Percentiles rank a stretch among this genome's conserved stretches.
These are phyloP conservation scores for Coriolopsis trogii DNA, from an alignment of 1,284 basidiomycete genomes.

Conservation along the genomic window DNA sequence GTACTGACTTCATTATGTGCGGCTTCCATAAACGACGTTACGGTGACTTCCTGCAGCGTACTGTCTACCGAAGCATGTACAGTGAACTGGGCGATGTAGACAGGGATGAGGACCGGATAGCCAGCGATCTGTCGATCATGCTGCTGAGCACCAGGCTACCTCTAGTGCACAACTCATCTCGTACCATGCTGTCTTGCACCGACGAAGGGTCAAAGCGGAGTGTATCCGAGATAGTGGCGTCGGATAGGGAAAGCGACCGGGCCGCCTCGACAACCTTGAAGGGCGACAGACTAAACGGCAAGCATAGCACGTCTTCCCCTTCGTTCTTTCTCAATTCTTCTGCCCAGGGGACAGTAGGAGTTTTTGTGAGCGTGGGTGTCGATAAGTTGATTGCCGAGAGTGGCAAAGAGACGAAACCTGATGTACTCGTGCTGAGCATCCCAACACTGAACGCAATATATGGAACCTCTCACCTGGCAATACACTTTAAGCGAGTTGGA, in stretches of 20 bases:
- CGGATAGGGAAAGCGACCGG: constrained; percentile 14
- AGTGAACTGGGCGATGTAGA: constrained; percentile 41
- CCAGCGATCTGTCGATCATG: constrained; percentile 36
- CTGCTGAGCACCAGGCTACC: constrained; percentile 10
- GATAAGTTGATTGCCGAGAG: constrained; percentile 35
- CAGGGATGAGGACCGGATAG: constrained; percentile 46
- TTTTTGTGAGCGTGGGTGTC: constrained; percentile 19
- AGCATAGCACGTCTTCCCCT: constrained; percentile 37
- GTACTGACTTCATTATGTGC: constrained; percentile 31
- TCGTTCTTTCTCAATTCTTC: constrained; percentile 35
- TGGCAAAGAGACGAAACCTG: constrained; percentile 31
- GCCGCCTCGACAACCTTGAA: constrained; percentile 17
- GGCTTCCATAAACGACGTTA: constrained; percentile 40
- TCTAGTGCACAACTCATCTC: constrained; percentile 10
- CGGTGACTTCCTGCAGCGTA: constrained; percentile 11
- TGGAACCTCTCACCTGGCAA: constrained; percentile 29
- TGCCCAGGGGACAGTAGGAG: constrained; percentile 36
- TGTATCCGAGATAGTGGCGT: constrained; percentile 14
- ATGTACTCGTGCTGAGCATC: not conserved
- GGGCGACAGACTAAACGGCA: constrained; percentile 24
- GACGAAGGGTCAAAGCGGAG: constrained; percentile 38
- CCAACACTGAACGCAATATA: not conserved
- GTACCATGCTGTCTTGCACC: constrained; percentile 38
- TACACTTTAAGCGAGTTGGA: constrained; percentile 15
- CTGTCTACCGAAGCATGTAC: constrained; percentile 1